A percentile compares a stretch with the other conserved stretches of the same genome.
phyloP scores from a whole-genome alignment of 345 rosid species.

The Melaleuca alternifolia region DNA sequence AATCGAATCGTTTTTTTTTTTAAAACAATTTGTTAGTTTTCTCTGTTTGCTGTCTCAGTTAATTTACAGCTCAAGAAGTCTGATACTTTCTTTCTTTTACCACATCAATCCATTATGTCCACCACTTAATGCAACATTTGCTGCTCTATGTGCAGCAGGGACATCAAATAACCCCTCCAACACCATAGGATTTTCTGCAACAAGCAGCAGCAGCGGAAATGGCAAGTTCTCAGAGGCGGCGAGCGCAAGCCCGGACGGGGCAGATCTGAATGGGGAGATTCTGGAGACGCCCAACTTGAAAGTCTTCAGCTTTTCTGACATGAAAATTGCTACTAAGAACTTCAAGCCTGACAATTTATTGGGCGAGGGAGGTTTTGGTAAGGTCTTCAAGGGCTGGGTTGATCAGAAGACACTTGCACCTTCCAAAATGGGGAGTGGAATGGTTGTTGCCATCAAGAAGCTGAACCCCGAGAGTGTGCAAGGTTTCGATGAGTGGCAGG shows the following conservation, averaged over 20 bases:
- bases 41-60: neutral
- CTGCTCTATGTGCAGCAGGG: neutral
- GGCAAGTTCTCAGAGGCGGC: neutral
- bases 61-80: neutral
- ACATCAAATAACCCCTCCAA: neutral
- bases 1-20: neutral
- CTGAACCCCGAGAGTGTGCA: constrained; percentile 53
- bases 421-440: constrained; percentile 43
- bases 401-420: constrained; percentile 54
- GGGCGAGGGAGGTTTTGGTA: constrained; percentile 85
- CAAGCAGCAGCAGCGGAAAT: neutral
- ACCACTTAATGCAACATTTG: neutral
- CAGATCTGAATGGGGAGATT: constrained; percentile 11
- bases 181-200: neutral
- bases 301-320: constrained; percentile 46
- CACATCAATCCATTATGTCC: neutral
- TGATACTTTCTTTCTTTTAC: neutral
- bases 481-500: constrained; percentile 83
- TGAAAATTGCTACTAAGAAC: constrained; percentile 50
- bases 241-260: neutral
- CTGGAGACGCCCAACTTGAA: constrained; percentile 31
- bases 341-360: constrained; percentile 51
- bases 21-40: neutral
- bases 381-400: constrained; percentile 77
- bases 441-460: constrained; percentile 71